A percentile compares a stretch with the other conserved stretches of the same genome.
Conservation (phyloP, 176 grass and related monocot genomes). For the Urochloa ruziziensis region DNA sequence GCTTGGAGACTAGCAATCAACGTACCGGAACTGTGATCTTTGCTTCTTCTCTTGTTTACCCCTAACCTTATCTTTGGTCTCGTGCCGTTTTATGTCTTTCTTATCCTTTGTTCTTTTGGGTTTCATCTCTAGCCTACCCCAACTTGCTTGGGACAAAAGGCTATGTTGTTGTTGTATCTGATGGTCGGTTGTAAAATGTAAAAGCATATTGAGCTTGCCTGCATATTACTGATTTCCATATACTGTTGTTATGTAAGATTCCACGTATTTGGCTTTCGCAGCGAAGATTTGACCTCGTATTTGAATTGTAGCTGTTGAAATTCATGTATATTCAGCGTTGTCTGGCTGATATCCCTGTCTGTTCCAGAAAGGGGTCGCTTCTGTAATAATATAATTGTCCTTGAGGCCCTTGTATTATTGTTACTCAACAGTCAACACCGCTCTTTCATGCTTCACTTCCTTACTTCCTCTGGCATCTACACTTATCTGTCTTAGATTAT, state of each 20-base stretch:
- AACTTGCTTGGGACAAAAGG: too few relatives aligned
- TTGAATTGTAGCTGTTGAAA: not conserved
- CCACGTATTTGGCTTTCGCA: not conserved
- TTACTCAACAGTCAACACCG: not conserved
- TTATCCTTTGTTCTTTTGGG: too few relatives aligned
- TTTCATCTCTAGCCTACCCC: too few relatives aligned
- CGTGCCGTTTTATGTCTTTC: too few relatives aligned
- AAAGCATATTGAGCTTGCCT: not conserved
- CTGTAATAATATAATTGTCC: conserved; percentile 1
- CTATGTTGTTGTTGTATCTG: too few relatives aligned
- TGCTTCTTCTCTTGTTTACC: too few relatives aligned
- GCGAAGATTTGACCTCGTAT: not conserved
- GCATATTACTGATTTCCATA: not conserved
- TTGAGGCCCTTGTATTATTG: not conserved
- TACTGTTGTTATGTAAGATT: not conserved
- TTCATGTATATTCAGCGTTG: not conserved
- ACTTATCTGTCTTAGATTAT: not conserved
- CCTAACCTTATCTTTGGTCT: too few relatives aligned
- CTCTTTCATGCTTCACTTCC: not conserved
- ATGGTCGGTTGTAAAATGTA: not conserved
- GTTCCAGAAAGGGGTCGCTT: not conserved
- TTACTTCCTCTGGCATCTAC: conserved; percentile 2
- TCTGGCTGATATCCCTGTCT: not conserved
- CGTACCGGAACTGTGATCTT: too few relatives aligned
- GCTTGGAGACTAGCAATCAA: too few relatives aligned